Evolutionary conservation across 169 alveolate genomes (phyloP).

Genomic region (Eimeria maxima): DNA sequence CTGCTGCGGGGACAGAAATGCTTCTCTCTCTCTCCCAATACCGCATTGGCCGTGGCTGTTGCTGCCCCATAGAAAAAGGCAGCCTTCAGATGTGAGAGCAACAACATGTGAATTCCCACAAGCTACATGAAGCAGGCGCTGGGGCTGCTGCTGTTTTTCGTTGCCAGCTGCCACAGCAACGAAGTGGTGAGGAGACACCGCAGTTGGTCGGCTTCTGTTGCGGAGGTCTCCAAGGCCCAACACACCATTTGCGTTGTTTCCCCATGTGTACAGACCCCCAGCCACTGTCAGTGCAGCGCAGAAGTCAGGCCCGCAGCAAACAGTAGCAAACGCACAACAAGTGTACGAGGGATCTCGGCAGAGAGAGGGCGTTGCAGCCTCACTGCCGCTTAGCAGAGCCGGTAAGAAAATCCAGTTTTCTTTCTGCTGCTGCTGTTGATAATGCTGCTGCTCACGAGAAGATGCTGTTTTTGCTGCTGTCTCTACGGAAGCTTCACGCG

Average conservation of each 20-base stretch:
- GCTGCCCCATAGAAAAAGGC: conserved; percentile 82
- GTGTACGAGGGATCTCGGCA: background rate
- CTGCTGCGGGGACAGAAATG: conserved; percentile 36
- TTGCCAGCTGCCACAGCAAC: background rate
- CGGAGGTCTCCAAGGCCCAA: conserved; percentile 80
- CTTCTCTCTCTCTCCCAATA: background rate
- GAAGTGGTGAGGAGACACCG: conserved; percentile 42
- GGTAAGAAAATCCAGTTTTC: conserved; percentile 14
- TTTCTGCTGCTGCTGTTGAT: background rate
- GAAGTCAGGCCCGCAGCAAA: conserved; percentile 79
- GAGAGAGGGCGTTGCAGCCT: background rate
- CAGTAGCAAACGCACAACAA: conserved; percentile 47
- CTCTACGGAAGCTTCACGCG: background rate
- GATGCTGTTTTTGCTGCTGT: conserved; percentile 2
- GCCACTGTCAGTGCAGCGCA: conserved; percentile 67
- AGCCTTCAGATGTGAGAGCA: conserved; percentile 66
- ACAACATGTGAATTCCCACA: conserved; percentile 80
- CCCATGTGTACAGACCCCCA: conserved; percentile 83
- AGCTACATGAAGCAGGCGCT: conserved; percentile 61
- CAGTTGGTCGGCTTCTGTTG: conserved; percentile 18
- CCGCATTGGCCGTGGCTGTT: conserved; percentile 78
- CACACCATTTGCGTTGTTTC: conserved; percentile 79
- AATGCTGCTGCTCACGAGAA: background rate
- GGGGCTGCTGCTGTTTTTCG: conserved; percentile 52
- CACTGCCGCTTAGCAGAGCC: conserved; percentile 5